Evolutionary conservation across 1,284 basidiomycete species (phyloP).

Genomic region (Malassezia dermatis): DNA sequence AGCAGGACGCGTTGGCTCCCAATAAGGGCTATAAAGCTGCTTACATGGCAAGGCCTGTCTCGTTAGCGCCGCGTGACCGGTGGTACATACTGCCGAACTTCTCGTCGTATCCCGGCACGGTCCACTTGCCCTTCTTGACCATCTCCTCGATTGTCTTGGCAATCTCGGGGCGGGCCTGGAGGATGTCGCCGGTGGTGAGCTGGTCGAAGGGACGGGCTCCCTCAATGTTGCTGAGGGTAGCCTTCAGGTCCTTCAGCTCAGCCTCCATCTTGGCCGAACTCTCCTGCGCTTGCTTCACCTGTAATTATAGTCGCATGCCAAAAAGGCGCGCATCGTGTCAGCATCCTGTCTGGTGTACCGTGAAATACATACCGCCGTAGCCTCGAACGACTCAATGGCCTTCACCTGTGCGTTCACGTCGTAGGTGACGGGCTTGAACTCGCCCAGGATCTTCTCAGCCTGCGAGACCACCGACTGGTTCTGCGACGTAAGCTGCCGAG

Average conservation of each 20-base stretch:
- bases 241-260: slow-evolving; percentile 83
- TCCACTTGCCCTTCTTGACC: slow-evolving; percentile 98
- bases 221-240: slow-evolving; percentile 92
- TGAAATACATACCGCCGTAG: slow-evolving; percentile 67
- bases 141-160: slow-evolving; percentile 86
- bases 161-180: slow-evolving; percentile 84
- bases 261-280: slow-evolving; percentile 81
- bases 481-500: slow-evolving; percentile 51
- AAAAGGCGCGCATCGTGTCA: not conserved
- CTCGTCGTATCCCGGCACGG: slow-evolving; percentile 54
- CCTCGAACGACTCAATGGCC: slow-evolving; percentile 93
- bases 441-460: slow-evolving; percentile 76
- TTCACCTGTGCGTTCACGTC: slow-evolving; percentile 83
- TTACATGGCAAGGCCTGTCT: slow-evolving; percentile 9
- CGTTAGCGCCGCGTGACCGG: not conserved
- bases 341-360: not conserved
- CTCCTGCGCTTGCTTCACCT: slow-evolving; percentile 84
- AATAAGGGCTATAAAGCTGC: not conserved
- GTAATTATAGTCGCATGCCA: not conserved
- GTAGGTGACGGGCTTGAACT: slow-evolving; percentile 94
- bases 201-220: slow-evolving; percentile 95
- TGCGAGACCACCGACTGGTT: slow-evolving; percentile 85
- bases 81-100: slow-evolving; percentile 36
- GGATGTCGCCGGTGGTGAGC: slow-evolving; percentile 83
- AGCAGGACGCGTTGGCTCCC: not conserved